Percentiles rank a stretch among this genome's conserved stretches.
Conservation (phyloP, 768 basidiomycete species). For the Punctularia strigosozonata region DNA sequence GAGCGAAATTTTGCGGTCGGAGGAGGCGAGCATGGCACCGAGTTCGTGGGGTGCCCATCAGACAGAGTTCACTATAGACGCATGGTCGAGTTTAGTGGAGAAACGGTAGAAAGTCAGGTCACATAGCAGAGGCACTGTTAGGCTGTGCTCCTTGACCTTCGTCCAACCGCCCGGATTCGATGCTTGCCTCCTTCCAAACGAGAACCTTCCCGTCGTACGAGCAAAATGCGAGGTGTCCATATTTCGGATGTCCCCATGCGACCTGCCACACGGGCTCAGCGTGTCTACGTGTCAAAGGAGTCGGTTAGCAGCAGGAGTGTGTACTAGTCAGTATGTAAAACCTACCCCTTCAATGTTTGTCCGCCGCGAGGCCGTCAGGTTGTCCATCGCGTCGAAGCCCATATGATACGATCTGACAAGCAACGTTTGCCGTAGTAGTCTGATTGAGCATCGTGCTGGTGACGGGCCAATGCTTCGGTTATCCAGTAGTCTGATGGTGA, state of each 20-base stretch:
- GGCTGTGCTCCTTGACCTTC: slow-evolving; percentile 91
- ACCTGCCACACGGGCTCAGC: slow-evolving; percentile 98
- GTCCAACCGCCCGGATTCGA: slow-evolving; percentile 62
- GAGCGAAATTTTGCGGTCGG: slow-evolving; percentile 94
- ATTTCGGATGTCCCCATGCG: slow-evolving; percentile 97
- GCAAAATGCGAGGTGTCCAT: slow-evolving; percentile 91
- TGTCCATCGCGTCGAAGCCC: slow-evolving; percentile 94
- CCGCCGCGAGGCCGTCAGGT: slow-evolving; percentile 43
- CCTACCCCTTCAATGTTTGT: slow-evolving; percentile 74
- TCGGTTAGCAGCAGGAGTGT: no score
- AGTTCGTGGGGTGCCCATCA: slow-evolving; percentile 99
- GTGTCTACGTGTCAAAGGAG: slow-evolving; percentile 71
- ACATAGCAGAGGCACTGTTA: slow-evolving; percentile 85
- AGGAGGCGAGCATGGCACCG: slow-evolving; percentile 91
- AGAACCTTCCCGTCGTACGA: slow-evolving; percentile 97
- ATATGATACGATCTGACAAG: slow-evolving; percentile 93
- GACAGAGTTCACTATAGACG: slow-evolving; percentile 92
- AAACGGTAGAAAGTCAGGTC: not conserved
- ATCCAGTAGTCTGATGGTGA: no score
- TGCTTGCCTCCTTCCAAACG: slow-evolving; percentile 92
- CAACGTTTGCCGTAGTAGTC: slow-evolving; percentile 98
- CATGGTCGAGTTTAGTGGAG: no score
- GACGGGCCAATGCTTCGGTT: no score
- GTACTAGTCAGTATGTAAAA: no score
- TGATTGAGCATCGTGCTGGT: slow-evolving; percentile 98